Base-by-base conservation (phyloP, 2,329 filamentous ascomycete species). In the Colletotrichum coccodes region DNA sequence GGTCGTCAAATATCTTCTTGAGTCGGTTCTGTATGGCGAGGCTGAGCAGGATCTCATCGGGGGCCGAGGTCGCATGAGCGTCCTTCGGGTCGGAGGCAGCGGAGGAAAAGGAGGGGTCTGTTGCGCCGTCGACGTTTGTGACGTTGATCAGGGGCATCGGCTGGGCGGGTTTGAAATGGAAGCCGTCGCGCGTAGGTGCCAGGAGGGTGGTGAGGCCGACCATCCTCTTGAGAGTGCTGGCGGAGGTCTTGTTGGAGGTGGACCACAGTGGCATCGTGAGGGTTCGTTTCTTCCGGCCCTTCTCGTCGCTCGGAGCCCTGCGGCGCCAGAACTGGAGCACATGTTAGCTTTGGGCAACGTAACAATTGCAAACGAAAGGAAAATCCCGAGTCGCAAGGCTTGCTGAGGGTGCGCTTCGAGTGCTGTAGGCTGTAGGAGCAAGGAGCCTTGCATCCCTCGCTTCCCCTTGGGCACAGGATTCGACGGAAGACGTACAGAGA, bases 11-110 rank as follows among this genome's bases (percentile, higher is more conserved):
- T 34, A 89, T 75, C 47, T 77, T 78, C 60, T 81, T 77, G 26
- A 90, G 76, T 59, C 85, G 82, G 34, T 79, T 82, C 70, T 84
- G 82, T 67, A 89, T 84, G 30, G 81, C 79, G 46, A 83, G 80
- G 63, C 81, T 87, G 46, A 89, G 76, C 53, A 84, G 81, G 32
- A 84, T 73, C 14, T 81, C 75, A 49, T 73, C 71, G 44, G 69
- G 50, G 44, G 58, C 57, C 36, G 56, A 44, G 21, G 40, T 52
- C 9, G 42, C 30, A 21, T 50, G 30, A 16, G 68, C 9, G 4
- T 66, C 52, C 26, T 65, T 71, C 23, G 63, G 69, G 56, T 70
- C 68, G 30, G 66, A 50, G 44, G 38, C 42, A 40, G 53, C 56
- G 16, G 61, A 65, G 36, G 62, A 70, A 14, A 42, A 36, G 47